These are phyloP conservation scores for Aspergillus arachidicola DNA, from an alignment of 2,329 filamentous ascomycete genomes.

Conservation along the genomic window DNA sequence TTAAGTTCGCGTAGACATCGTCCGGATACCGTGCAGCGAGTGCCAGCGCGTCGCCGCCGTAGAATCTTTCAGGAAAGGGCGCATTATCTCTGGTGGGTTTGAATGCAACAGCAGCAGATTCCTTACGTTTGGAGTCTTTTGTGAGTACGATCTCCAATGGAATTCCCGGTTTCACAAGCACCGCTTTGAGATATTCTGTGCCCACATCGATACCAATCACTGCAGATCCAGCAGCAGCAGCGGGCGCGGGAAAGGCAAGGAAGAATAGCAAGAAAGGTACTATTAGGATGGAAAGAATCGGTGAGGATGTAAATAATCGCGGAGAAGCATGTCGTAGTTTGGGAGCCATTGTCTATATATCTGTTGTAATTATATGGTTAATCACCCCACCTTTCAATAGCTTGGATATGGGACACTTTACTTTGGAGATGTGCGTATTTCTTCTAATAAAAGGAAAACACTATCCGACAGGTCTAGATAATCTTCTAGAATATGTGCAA, in stretches of 20 bases:
- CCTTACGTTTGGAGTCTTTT: slow-evolving; percentile 97
- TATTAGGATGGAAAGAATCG: slow-evolving; percentile 47
- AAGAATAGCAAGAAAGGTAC: slow-evolving; percentile 56
- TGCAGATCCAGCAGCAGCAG: slow-evolving; percentile 67
- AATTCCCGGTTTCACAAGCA: slow-evolving; percentile 92
- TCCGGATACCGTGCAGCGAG: slow-evolving; percentile 84
- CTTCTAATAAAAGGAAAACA: not conserved
- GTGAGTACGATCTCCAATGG: slow-evolving; percentile 97
- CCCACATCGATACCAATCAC: slow-evolving; percentile 93
- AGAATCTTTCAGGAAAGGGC: slow-evolving; percentile 82
- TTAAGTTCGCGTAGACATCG: slow-evolving; percentile 94
- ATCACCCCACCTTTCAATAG: not conserved
- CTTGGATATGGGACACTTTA: not conserved
- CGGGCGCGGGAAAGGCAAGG: slow-evolving; percentile 57
- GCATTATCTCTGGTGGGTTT: slow-evolving; percentile 75
- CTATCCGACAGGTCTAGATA: not conserved
- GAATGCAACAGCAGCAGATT: slow-evolving; percentile 87
- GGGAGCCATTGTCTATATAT: slow-evolving; percentile 35
- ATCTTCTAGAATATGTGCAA: not conserved
- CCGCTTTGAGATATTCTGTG: slow-evolving; percentile 95
- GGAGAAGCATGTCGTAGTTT: slow-evolving; percentile 27
- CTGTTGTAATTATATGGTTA: slow-evolving; percentile 3
- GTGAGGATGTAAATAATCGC: slow-evolving; percentile 24
- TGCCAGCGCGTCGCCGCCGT: slow-evolving; percentile 88
- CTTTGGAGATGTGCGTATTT: not conserved